Base-by-base conservation (phyloP, 192 early-diverging fungal genomes). In the Phycomyces nitens region DNA sequence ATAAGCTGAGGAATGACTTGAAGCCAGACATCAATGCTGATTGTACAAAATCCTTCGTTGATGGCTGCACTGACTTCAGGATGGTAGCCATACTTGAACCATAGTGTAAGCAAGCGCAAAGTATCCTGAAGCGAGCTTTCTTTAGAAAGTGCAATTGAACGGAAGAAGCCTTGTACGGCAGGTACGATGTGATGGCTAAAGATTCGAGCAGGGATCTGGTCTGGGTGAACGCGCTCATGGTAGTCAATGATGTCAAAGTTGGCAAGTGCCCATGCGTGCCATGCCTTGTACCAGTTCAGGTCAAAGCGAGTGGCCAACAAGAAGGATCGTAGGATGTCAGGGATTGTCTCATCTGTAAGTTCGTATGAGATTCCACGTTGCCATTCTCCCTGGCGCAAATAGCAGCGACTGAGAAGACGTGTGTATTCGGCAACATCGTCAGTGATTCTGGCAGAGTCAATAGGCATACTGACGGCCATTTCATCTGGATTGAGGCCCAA, bases 1-100 rank as follows among this genome's bases (percentile, higher is more conserved):
- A 99, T 93, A 22, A 99, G 75, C 78, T 97, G 95, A 16, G 96
- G 96, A 69, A 99, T 97, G 26, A 99, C 96, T 72, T 99, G 93
- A 53, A 99, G 75, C 96, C 95, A 99, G 0, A 92, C 94, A 43
- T 93, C 91, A 57, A 96, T 91, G 53, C 83, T 91, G 21, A 99
- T 90, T 23, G 73, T 84, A 3, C 82, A 84, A 72, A 97, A 88
- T 3, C 92, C 94, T 54, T 90, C 89, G 22, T 73, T 85, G 42
- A 97, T 85, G 4, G 92, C 89, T 23, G 79, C 74, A 62, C 87
- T 91, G 38, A 99, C 94, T 60, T 95, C 89, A 10, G 81, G 77
- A 27, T 92, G 87, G 62, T 92, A 87, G 3, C 94, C 94, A 72
- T 94, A 96, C 71, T 96, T 96, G 69, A 99, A 97, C 94, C 93